Evolutionary conservation across 345 rosid genomes (phyloP).

Genomic region (Carallia brachiata): DNA sequence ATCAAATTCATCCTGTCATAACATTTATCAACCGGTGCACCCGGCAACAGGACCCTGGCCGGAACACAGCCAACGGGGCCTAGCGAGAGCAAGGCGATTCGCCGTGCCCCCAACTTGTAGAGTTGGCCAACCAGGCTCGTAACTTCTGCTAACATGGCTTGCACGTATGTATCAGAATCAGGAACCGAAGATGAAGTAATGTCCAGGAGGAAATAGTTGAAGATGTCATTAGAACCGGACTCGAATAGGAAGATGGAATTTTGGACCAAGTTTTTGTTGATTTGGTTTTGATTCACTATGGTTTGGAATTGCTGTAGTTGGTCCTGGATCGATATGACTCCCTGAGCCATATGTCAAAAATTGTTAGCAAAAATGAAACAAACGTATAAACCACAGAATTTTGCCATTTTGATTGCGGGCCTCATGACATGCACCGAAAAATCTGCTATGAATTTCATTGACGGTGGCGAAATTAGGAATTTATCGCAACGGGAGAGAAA

Average conservation of each 20-base stretch:
- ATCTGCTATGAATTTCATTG: background rate
- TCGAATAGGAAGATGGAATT: constrained; percentile 52
- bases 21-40: constrained; percentile 44
- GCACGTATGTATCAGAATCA: constrained; percentile 39
- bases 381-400: too few relatives aligned
- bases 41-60: constrained; percentile 50
- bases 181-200: constrained; percentile 21
- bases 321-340: constrained; percentile 48
- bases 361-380: background rate
- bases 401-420: too few relatives aligned
- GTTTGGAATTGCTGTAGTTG: constrained; percentile 52
- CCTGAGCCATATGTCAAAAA: constrained; percentile 23
- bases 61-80: constrained; percentile 67
- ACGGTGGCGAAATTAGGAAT: too few relatives aligned
- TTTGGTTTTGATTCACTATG: constrained; percentile 36
- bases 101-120: constrained; percentile 48
- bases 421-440: background rate
- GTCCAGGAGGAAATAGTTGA: constrained; percentile 39
- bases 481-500: too few relatives aligned
- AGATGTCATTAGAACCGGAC: constrained; percentile 67
- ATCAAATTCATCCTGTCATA: constrained; percentile 52
- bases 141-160: constrained; percentile 44
- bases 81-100: constrained; percentile 48
- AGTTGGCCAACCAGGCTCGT: constrained; percentile 32
- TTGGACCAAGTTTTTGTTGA: constrained; percentile 24